Evolutionary conservation across 2,329 filamentous ascomycete species (phyloP).

Genomic region (Ambrosiella xylebori): DNA sequence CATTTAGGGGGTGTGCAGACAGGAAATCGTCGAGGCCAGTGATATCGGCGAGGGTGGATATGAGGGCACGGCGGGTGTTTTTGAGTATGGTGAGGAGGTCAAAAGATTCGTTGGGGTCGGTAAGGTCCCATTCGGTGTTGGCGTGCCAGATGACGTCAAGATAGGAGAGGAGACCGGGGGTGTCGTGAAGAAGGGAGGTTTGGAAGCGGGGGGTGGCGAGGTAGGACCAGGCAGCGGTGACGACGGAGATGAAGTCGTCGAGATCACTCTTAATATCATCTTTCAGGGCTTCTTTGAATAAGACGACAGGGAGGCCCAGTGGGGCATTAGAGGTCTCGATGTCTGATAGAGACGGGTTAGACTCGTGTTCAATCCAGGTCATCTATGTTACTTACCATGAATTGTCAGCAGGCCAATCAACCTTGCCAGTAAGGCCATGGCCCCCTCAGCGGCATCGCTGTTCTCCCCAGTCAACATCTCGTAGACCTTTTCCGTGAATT

Average conservation of each 20-base stretch:
- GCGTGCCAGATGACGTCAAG: constrained; percentile 5
- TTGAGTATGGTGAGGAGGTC: constrained; percentile 28
- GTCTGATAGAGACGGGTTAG: constrained; percentile 18
- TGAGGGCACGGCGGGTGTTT: constrained; percentile 16
- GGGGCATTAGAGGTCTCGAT: constrained; percentile 28
- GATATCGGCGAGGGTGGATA: constrained; percentile 33
- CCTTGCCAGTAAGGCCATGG: constrained; percentile 25
- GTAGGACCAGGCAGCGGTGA: constrained; percentile 36
- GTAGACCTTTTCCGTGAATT: constrained; percentile 32
- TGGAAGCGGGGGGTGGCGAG: constrained; percentile 37
- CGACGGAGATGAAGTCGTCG: constrained; percentile 36
- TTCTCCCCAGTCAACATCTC: constrained; percentile 30
- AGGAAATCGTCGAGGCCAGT: constrained; percentile 33
- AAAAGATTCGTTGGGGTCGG: constrained; percentile 26
- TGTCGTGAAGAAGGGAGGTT: constrained; percentile 25
- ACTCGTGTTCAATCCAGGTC: neutral
- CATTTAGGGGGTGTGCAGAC: constrained; percentile 25
- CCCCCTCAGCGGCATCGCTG: constrained; percentile 25
- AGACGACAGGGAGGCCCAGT: constrained; percentile 28
- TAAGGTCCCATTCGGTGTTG: constrained; percentile 13
- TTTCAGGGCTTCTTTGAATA: constrained; percentile 32
- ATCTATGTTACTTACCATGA: constrained; percentile 25
- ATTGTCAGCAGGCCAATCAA: constrained; percentile 35
- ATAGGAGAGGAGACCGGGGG: constrained; percentile 17
- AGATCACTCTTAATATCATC: constrained; percentile 26